Evolutionary conservation across 192 early-diverging fungal genomes (phyloP), one percentile per base, ranked within the genome.

Genomic region (Coemansia interrupta): DNA sequence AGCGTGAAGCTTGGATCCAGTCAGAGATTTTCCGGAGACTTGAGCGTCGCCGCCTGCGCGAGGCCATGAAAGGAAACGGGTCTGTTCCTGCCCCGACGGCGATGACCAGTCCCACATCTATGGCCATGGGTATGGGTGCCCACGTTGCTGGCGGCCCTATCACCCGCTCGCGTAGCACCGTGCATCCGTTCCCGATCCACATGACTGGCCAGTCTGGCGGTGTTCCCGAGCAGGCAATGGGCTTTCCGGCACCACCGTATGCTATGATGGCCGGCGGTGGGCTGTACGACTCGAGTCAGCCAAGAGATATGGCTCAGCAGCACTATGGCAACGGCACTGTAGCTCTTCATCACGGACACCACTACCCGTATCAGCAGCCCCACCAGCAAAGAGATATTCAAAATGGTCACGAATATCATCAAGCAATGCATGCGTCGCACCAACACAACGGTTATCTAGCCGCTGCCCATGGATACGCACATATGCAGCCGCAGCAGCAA

Each of bases 1-100:
- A 83, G 49, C 80, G 84, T 14, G 83, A 86, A 40, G 77, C 82
- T 0, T 89, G 83, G 76, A 85, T 89, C 22, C 80, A 83, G 42
- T 80, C 78, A 0, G 87, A 89, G 71, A 89, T 89, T 18, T 72
- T 68, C 51, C 50, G 80, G 8, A 68, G 80, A 28, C 64, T 72
- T 2, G 80, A 81, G 51, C 60, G 73, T 2, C 70, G 80, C 17
- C 60, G 73, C 11, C 42, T 77, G 32, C 70, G 80, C 30, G 80
- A 81, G 56, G 70, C 60, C 9, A 73, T 72, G 65, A 81, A 81
- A 56, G 66, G 63, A 14, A 66, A 59, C 30, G 70, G 70, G 0
- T 72, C 75, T 26, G 63, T 68, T 0, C 70, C 75, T 0, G 70
- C 75, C 0, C 75, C 75, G 11, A 68, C 59, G 0, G 66, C 65